Base-by-base conservation (phyloP, 768 basidiomycete species). In the Sporobolomyces pararoseus region DNA sequence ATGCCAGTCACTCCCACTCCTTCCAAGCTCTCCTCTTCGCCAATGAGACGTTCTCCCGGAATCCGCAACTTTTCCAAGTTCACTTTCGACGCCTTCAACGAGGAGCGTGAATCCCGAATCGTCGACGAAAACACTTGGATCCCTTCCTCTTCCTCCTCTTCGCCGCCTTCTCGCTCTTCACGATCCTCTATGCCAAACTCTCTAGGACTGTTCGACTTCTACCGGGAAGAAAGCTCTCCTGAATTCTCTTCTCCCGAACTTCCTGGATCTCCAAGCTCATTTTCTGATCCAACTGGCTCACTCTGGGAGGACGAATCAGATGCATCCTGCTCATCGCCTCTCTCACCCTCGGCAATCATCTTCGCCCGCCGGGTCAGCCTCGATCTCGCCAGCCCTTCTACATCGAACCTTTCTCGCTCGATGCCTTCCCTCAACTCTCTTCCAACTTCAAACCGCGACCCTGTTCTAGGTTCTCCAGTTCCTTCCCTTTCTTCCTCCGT, bases 1-100 rank as follows among this genome's bases (percentile, higher is more conserved):
- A 66, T 59, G 51, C 49, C 55, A 4, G 61, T 57, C 35, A 60
- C 64, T n/a, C 39, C 69, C 13, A 65, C 69, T 2, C 46, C 60
- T 3, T 50, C 63, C 39, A 65, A 55, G 14, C 66, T 51, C 32
- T 55, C 62, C 17, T 65, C 66, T 13, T 65, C 46, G 6, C 71
- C 63, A 42, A 72, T 72, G 71, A 25, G 50, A 49, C 63, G 71
- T 16, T 65, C 63, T 10, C 71, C 71, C 5, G 71, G 58, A 25
- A 68, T 68, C 46, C 46, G 25, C 12, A 42, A 31, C 46, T 47
- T 72, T 19, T 65, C 53, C 47, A 52, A 47, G 25, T 72, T 72
- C 63, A 68, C 71, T 3, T 59, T 46, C 35, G 47, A 55, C 13
- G 71, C 66, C 35, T 61, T 65, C 52, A 25, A 27, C 23, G 61